Base-by-base conservation (phyloP, 441 rosid genomes). In the Dalechampia spathulata region DNA sequence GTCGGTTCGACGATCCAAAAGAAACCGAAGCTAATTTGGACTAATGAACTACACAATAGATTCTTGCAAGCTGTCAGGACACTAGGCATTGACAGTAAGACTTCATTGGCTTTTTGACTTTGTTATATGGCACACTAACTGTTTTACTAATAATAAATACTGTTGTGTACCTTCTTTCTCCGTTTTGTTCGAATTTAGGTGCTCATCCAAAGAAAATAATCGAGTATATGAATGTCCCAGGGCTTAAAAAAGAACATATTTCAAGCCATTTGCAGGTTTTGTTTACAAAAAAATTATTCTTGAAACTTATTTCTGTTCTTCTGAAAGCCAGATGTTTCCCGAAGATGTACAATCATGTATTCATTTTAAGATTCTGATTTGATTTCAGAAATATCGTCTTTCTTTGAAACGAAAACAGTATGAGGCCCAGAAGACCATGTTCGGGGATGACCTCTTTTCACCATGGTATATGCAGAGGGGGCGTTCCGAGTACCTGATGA, bases 241-340 rank as follows among this genome's bases (percentile, higher is more conserved):
- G 72, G 32, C 68, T 77, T 10, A 79, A 17, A 58, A 77, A 64
- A 52, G 61, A 58, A 60, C 50, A 75, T 27, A 54, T 82, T 64
- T 72, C 78, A 8, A 79, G 83, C 72, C 83, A 79, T 54, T 62
- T 77, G 57, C 83, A 79, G 83, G 88, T 82, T 8, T 65, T 60
- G 65, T 67, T 28, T 10, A 16, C 45, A n/a, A 6, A 30, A 26
- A 16, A 23, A 17, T 30, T 1, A 39, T 34, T 55, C 38, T 23
- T 20, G 36, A 17, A 23, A 27, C 6, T 19, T 2, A 4, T 42
- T 25, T 14, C 1, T 23, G 38, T 34, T 9, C 38, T 6, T 12
- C 7, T 2, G 17, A 38, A 14, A 5, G 17, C n/a, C 4, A 38
- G 17, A 5, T 0, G 42, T 14, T 13, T 38, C 1, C 9, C 8